These are phyloP conservation scores for Hirsutella minnesotensis DNA, from an alignment of 2,329 filamentous ascomycete genomes.

Conservation along the genomic window DNA sequence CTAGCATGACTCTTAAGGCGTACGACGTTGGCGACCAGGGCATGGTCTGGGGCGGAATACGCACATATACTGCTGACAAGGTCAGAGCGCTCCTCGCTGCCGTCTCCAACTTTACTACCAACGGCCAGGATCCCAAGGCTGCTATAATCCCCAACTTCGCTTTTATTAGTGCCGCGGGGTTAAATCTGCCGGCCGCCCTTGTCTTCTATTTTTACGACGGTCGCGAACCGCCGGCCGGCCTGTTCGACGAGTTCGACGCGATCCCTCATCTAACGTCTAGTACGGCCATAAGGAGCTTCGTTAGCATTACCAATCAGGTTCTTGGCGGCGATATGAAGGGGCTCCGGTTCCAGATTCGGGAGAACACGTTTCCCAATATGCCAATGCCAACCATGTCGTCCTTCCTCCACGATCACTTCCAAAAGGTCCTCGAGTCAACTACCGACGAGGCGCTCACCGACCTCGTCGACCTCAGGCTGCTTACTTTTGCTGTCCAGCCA, in stretches of 20 bases:
- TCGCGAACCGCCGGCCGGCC: conserved; percentile 32
- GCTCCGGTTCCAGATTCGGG: conserved; percentile 8
- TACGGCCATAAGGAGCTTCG: conserved; percentile 33
- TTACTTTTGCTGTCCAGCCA: conserved; percentile 9
- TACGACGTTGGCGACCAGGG: conserved; percentile 26
- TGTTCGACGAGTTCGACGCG: conserved; percentile 45
- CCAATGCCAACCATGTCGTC: conserved; percentile 7
- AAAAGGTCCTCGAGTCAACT: neutral
- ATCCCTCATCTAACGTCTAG: conserved; percentile 30
- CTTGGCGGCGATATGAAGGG: conserved; percentile 7
- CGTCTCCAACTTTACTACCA: conserved; percentile 41
- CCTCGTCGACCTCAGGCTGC: conserved; percentile 6
- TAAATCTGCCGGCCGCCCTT: conserved; percentile 35
- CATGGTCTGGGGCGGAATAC: conserved; percentile 30
- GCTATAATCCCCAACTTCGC: conserved; percentile 46
- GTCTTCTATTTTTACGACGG: conserved; percentile 55
- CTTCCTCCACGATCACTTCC: conserved; percentile 10
- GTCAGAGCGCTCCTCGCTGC: conserved; percentile 29
- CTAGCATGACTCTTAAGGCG: conserved; percentile 28
- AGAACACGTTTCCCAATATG: conserved; percentile 13
- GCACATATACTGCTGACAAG: conserved; percentile 17
- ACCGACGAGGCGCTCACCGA: conserved; percentile 1
- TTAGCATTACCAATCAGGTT: conserved; percentile 20
- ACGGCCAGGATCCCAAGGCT: conserved; percentile 47
- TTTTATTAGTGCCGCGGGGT: conserved; percentile 6